A percentile compares a stretch with the other conserved stretches of the same genome.
These are phyloP conservation scores for Komagataella pseudopastoris DNA, from an alignment of 805 yeast genomes.

Conservation along the genomic window DNA sequence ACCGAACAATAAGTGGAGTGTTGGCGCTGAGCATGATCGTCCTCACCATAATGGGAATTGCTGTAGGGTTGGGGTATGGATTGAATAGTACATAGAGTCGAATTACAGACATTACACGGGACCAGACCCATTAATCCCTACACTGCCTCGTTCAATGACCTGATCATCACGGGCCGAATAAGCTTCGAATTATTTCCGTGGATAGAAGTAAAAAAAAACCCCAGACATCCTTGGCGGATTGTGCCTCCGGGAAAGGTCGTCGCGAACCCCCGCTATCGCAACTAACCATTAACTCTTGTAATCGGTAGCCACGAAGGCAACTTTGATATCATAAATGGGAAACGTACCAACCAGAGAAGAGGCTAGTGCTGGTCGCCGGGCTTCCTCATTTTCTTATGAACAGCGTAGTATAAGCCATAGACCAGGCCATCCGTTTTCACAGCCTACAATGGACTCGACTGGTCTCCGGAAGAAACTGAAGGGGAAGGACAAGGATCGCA, in stretches of 20 bases:
- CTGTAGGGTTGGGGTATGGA: constrained; percentile 15
- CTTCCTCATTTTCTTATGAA: neutral
- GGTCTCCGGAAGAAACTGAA: neutral
- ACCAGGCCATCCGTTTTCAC: constrained; percentile 1
- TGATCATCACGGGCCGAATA: neutral
- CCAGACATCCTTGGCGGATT: neutral
- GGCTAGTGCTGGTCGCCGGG: constrained; percentile 3
- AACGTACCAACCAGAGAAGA: constrained; percentile 33
- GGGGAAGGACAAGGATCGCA: constrained; percentile 1
- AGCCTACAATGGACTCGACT: neutral
- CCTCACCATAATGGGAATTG: constrained; percentile 11
- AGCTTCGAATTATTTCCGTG: neutral
- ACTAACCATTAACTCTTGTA: neutral
- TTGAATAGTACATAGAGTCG: neutral
- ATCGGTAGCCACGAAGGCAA: neutral
- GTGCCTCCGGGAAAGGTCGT: neutral
- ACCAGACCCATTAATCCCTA: neutral
- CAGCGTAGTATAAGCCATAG: neutral
- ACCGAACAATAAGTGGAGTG: constrained; percentile 11
- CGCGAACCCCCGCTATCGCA: neutral
- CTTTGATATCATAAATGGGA: constrained; percentile 20
- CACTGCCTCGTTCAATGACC: neutral
- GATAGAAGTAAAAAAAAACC: neutral
- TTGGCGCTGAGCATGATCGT: constrained; percentile 8
- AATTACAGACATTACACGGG: neutral